Conservation (phyloP, 169 alveolate genomes). For the Perkinsus marinus region DNA sequence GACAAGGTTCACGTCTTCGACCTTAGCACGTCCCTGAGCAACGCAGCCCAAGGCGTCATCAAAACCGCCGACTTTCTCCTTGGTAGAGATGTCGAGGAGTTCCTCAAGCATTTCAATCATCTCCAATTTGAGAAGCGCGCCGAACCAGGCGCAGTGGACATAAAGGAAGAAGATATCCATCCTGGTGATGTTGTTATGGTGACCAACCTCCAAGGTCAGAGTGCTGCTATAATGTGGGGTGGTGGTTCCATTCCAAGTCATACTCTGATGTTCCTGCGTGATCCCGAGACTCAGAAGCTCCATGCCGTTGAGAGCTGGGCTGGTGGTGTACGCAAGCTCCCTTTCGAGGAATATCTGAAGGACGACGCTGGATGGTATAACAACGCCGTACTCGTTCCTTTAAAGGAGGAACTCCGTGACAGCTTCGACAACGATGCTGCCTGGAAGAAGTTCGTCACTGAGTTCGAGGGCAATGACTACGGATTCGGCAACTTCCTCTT, state of each 20-base stretch:
- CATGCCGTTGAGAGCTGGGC: neutral
- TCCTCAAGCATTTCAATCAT: neutral
- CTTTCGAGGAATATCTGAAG: neutral
- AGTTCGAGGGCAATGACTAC: neutral
- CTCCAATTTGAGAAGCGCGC: neutral
- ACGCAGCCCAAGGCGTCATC: neutral
- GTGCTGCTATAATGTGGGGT: neutral
- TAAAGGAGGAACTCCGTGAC: neutral
- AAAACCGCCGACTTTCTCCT: neutral
- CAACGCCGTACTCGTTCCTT: neutral
- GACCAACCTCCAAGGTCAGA: neutral
- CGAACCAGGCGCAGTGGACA: neutral
- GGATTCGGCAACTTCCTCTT: neutral
- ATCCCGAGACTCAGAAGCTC: neutral
- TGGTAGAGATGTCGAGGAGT: neutral
- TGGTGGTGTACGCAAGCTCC: neutral
- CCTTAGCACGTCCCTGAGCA: neutral
- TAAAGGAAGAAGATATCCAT: neutral
- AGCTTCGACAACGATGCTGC: neutral
- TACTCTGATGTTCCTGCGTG: neutral
- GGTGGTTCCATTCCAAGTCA: neutral
- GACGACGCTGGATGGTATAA: neutral
- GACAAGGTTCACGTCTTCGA: neutral
- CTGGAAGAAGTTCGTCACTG: neutral
- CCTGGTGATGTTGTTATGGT: neutral